Percentiles rank a stretch among this genome's conserved stretches.
Conservation (phyloP, 2,329 filamentous ascomycete genomes). For the Penicillium sp. region DNA sequence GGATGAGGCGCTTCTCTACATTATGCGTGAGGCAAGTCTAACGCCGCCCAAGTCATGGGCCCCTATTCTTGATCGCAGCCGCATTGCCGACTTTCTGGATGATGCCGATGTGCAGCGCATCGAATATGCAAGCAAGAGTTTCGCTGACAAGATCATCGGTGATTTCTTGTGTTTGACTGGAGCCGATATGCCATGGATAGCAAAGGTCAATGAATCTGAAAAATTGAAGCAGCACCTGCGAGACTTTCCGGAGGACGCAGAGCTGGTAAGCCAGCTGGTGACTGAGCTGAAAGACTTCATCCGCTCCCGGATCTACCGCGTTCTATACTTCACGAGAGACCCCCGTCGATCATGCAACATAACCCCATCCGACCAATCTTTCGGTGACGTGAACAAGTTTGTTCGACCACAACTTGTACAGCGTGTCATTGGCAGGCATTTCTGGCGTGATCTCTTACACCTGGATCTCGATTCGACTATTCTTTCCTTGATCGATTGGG, state of each 20-base stretch:
- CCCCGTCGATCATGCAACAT: slow-evolving; percentile 12
- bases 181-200: slow-evolving; percentile 48
- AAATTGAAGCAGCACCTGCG: slow-evolving; percentile 36
- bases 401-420: slow-evolving; percentile 13
- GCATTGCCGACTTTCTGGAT: slow-evolving; percentile 55
- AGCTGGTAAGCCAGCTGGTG: slow-evolving; percentile 30
- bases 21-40: slow-evolving; percentile 28
- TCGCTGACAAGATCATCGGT: slow-evolving; percentile 56
- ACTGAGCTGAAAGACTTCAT: slow-evolving; percentile 40
- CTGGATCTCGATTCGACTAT: neutral
- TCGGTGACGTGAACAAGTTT: neutral
- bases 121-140: slow-evolving; percentile 63
- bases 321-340: slow-evolving; percentile 10
- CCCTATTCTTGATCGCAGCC: slow-evolving; percentile 52
- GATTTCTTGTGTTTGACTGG: slow-evolving; percentile 43
- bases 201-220: slow-evolving; percentile 36
- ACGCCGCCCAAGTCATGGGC: slow-evolving; percentile 12
- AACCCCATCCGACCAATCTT: neutral
- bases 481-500: no score
- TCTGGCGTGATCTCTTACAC: slow-evolving; percentile 17
- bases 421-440: slow-evolving; percentile 21
- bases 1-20: slow-evolving; percentile 62
- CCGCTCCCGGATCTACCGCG: slow-evolving; percentile 37
- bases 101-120: slow-evolving; percentile 64
- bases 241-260: slow-evolving; percentile 20